Evolutionary conservation across 805 yeast species (phyloP).

Genomic region (Zygoascus bituminiphila): DNA sequence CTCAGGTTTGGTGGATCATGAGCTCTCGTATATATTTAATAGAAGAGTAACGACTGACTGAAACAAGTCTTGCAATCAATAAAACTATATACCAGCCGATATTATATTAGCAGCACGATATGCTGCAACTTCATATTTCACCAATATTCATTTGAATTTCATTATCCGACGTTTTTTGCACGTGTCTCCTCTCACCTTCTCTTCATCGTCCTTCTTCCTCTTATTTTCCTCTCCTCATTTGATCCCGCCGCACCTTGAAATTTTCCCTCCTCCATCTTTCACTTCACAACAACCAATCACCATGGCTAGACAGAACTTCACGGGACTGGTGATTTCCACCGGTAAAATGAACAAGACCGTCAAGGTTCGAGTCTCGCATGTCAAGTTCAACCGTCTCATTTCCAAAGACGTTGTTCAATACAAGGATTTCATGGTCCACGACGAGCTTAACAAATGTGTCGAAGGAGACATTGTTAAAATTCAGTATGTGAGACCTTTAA

Average conservation of each 20-base stretch:
- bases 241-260: neutral
- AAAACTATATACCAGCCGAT: too few relatives aligned
- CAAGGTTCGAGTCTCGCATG: conserved; percentile 79
- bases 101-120: too few relatives aligned
- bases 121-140: too few relatives aligned
- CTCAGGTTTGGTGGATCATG: too few relatives aligned
- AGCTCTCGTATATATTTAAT: too few relatives aligned
- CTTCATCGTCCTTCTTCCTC: too few relatives aligned
- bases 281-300: neutral
- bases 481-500: conserved; percentile 71
- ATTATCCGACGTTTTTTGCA: too few relatives aligned
- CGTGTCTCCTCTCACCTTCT: too few relatives aligned
- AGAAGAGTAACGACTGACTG: too few relatives aligned
- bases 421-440: conserved; percentile 86
- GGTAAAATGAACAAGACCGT: conserved; percentile 96
- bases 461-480: conserved; percentile 95
- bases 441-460: conserved; percentile 81
- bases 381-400: conserved; percentile 51
- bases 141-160: too few relatives aligned
- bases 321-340: conserved; percentile 90
- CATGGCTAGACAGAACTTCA: conserved; percentile 85
- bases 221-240: too few relatives aligned
- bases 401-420: conserved; percentile 57
- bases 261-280: neutral
- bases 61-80: too few relatives aligned